Evolutionary conservation across 2,329 filamentous ascomycete genomes (phyloP).

Genomic region (Mycosphaerelloides madeirae): DNA sequence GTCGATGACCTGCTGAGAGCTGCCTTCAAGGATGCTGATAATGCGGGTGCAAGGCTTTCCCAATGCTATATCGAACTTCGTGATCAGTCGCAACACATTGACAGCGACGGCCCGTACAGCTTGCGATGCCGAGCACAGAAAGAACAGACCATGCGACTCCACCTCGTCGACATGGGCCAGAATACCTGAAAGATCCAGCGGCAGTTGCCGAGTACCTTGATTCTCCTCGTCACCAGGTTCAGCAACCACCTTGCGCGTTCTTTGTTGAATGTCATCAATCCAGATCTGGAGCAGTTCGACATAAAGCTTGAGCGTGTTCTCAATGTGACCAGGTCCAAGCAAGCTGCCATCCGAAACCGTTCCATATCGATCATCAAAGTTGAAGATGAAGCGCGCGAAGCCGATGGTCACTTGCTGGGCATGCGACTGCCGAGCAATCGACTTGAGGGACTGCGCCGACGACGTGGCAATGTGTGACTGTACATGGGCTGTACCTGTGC

Average conservation of each 20-base stretch:
- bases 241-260: conserved; percentile 66
- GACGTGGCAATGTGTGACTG: conserved; percentile 88
- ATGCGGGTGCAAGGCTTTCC: conserved; percentile 72
- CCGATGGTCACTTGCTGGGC: conserved; percentile 95
- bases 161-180: conserved; percentile 95
- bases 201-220: conserved; percentile 18
- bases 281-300: conserved; percentile 92
- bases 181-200: conserved; percentile 76
- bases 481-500: conserved; percentile 93
- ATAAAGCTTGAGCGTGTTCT: conserved; percentile 86
- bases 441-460: conserved; percentile 87
- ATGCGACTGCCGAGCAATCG: conserved; percentile 87
- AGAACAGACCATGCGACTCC: conserved; percentile 94
- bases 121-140: conserved; percentile 90
- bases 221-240: conserved; percentile 59
- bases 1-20: conserved; percentile 82
- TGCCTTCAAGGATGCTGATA: conserved; percentile 86
- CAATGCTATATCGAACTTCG: conserved; percentile 85
- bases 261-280: conserved; percentile 93
- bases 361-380: conserved; percentile 93
- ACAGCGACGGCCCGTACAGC: conserved; percentile 86
- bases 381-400: conserved; percentile 96
- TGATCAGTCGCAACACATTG: conserved; percentile 84
- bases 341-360: conserved; percentile 98
- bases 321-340: conserved; percentile 88